A percentile compares a stretch with the other conserved stretches of the same genome.
Conservation (phyloP, 805 yeast genomes). For the Blastobotrys peoriensis region DNA sequence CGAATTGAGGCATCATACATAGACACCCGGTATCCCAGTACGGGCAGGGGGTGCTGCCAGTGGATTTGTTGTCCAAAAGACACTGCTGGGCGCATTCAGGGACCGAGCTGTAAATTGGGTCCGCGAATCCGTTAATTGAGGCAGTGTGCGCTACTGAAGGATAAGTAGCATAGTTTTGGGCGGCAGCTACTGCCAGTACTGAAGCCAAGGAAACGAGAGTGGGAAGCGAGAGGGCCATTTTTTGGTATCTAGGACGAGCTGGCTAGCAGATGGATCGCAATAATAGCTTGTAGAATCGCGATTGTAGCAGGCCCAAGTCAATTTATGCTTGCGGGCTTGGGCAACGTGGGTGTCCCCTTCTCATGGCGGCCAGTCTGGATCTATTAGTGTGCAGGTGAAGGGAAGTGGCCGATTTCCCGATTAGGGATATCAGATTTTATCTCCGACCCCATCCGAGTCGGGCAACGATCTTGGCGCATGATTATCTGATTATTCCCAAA, state of each 20-base stretch:
- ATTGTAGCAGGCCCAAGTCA: too few relatives aligned
- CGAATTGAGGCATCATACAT: conserved; percentile 45
- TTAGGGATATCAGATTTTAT: too few relatives aligned
- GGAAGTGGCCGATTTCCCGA: too few relatives aligned
- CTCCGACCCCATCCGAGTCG: too few relatives aligned
- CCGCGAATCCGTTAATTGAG: conserved; percentile 43
- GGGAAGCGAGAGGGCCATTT: neutral
- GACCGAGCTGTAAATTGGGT: conserved; percentile 33
- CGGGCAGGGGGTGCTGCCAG: conserved; percentile 43
- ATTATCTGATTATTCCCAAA: conserved; percentile 1
- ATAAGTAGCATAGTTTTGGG: conserved; percentile 29
- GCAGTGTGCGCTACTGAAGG: conserved; percentile 44
- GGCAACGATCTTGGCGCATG: too few relatives aligned
- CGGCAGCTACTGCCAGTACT: conserved; percentile 8
- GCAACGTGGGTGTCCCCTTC: too few relatives aligned
- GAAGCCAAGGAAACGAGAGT: conserved; percentile 1
- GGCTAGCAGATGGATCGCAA: too few relatives aligned
- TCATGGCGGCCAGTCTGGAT: too few relatives aligned
- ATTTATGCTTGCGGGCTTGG: too few relatives aligned
- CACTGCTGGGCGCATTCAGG: conserved; percentile 41
- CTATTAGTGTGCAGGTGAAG: too few relatives aligned
- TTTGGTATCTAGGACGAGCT: neutral
- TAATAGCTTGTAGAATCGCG: too few relatives aligned
- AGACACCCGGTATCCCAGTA: conserved; percentile 49
- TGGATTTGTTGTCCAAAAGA: conserved; percentile 16